Percentiles rank a stretch among this genome's conserved stretches.
Conservation (phyloP, 2,329 filamentous ascomycete genomes). For the Stagonosporopsis tanaceti region DNA sequence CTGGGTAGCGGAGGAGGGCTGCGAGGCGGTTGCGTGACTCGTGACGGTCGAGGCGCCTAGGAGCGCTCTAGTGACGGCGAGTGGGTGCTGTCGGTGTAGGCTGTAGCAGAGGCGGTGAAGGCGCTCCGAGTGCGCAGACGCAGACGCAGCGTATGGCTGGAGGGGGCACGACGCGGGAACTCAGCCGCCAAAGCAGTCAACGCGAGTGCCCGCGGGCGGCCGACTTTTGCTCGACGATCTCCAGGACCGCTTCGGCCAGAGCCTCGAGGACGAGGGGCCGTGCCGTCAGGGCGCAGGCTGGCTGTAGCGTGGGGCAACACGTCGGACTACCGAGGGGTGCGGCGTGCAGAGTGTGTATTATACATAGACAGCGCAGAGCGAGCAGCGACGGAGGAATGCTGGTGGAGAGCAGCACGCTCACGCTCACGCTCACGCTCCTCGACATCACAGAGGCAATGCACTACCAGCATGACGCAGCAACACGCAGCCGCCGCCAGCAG, state of each 20-base stretch:
- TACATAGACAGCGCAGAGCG: too few relatives aligned
- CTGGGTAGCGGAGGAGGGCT: slow-evolving; percentile 9
- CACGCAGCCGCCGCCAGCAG: too few relatives aligned
- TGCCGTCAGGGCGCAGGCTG: slow-evolving; percentile 25
- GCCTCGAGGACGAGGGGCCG: slow-evolving; percentile 17
- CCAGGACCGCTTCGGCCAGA: slow-evolving; percentile 24
- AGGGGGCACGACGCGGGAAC: too few relatives aligned
- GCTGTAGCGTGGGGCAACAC: slow-evolving; percentile 23
- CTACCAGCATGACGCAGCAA: too few relatives aligned
- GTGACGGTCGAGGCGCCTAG: background rate
- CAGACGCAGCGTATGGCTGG: too few relatives aligned
- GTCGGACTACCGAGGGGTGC: slow-evolving; percentile 9
- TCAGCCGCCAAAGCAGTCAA: too few relatives aligned
- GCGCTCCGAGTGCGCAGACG: background rate
- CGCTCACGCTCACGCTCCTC: too few relatives aligned
- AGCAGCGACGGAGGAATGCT: too few relatives aligned
- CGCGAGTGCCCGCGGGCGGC: background rate
- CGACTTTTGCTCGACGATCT: slow-evolving; percentile 1
- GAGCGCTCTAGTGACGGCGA: too few relatives aligned
- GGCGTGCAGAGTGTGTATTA: background rate
- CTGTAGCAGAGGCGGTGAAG: background rate
- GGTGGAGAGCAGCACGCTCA: too few relatives aligned
- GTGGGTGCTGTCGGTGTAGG: slow-evolving; percentile 1
- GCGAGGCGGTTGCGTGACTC: slow-evolving; percentile 12
- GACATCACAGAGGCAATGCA: too few relatives aligned